Evolutionary conservation across 2,329 filamentous ascomycete species (phyloP), one percentile per base, ranked within the genome.

Genomic region (Paramyrothecium roridum): DNA sequence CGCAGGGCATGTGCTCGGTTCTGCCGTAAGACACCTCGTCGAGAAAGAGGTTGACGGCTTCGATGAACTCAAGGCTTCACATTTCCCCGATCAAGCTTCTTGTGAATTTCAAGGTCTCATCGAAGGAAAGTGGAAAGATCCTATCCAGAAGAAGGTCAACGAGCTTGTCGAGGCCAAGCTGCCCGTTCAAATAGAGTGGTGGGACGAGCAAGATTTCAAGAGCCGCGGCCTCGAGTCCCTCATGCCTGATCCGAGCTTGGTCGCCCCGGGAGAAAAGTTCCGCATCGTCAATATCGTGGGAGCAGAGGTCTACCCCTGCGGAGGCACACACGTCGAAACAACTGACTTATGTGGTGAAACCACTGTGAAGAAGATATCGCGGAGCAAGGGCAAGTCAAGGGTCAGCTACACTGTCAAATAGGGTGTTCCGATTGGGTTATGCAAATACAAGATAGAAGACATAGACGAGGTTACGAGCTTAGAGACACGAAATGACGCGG

Each of bases 281-380:
- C 76, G 88, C 10, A 85, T 90, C 0, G 87, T 91, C 22, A 80
- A 83, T 56, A 89, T 91, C 57, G 81, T 84, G 1, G 87, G 87
- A 0, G 80, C 82, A 1, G 89, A 87, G 61, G 80, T 80, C 23
- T 91, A 91, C 73, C 87, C 88, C 1, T 91, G 89, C 68, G 89
- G 88, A 8, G 88, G 88, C 0, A 91, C 88, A 23, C 89, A 91
- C 74, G 87, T 91, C 3, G 74, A 80, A 30, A 79, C 73, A 19
- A 87, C 85, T 20, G 76, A 80, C 55, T 61, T 79, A 57, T 85
- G 81, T 63, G 84, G 86, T 1, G 46, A 23, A 48, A 48, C 46
- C 12, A 48, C 19, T 4, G 46, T 48, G 17, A 48, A 23, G 46
- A 23, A 48, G 46, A 23, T 48, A 48, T 23, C 46, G 17, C 16